These are phyloP conservation scores for Blastosporella zonata DNA, from an alignment of 1,284 basidiomycete genomes.

Conservation along the genomic window DNA sequence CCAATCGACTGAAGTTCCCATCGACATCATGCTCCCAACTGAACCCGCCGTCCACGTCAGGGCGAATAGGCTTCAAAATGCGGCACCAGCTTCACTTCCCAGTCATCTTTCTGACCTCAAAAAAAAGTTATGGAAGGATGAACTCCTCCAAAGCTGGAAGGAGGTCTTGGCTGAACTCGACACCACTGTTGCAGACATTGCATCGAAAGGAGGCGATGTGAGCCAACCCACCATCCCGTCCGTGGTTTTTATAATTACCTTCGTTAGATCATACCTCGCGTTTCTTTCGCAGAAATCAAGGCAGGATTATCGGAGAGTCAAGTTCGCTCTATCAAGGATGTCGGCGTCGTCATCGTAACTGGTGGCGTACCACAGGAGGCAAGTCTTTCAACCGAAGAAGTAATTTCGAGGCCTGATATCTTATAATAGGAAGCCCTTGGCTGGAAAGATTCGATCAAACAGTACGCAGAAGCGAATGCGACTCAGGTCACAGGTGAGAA, in stretches of 20 bases:
- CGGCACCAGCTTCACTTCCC: slow-evolving; percentile 35
- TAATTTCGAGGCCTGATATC: slow-evolving; percentile 5
- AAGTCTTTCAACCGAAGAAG: background rate
- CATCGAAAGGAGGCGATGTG: slow-evolving; percentile 39
- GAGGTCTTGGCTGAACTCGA: slow-evolving; percentile 53
- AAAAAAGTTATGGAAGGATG: slow-evolving; percentile 49
- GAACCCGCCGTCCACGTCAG: background rate
- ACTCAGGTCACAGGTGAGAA: slow-evolving; percentile 45
- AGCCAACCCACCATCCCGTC: background rate
- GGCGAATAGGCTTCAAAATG: background rate
- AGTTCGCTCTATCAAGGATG: slow-evolving; percentile 45
- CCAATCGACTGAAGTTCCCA: no score
- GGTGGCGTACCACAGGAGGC: slow-evolving; percentile 57
- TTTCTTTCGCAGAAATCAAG: slow-evolving; percentile 49
- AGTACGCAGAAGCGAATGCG: slow-evolving; percentile 54
- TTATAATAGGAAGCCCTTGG: slow-evolving; percentile 48
- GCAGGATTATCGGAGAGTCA: slow-evolving; percentile 39
- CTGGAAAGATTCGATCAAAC: slow-evolving; percentile 59
- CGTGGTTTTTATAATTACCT: background rate
- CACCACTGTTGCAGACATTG: slow-evolving; percentile 42
- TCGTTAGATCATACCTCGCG: slow-evolving; percentile 53
- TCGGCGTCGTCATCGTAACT: slow-evolving; percentile 60
- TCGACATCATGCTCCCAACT: background rate
- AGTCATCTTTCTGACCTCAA: slow-evolving; percentile 60
- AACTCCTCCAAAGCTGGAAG: slow-evolving; percentile 51